These are phyloP conservation scores for Phytopythium mirpurense DNA, from an alignment of 352 stramenopile species.

Conservation along the genomic window DNA sequence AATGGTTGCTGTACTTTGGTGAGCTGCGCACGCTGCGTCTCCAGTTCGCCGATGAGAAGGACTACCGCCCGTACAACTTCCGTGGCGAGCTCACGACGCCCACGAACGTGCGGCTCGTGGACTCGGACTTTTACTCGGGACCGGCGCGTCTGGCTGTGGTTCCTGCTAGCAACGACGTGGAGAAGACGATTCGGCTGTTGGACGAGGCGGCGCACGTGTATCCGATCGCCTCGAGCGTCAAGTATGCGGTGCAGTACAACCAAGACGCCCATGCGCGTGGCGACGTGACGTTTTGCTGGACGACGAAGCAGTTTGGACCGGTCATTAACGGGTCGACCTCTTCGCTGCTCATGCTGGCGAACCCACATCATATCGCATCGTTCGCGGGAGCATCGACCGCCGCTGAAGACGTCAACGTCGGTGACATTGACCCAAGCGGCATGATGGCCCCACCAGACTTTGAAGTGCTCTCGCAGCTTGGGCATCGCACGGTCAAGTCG, in stretches of 20 bases:
- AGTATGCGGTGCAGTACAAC: constrained; percentile 25
- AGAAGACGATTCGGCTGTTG: constrained; percentile 18
- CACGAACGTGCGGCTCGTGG: constrained; percentile 67
- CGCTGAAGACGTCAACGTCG: constrained; percentile 5
- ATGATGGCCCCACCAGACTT: too few species aligned
- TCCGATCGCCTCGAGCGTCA: constrained; percentile 34
- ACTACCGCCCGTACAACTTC: constrained; percentile 62
- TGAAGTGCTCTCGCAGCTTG: constrained; percentile 40
- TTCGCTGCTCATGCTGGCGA: constrained; percentile 64
- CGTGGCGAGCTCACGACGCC: constrained; percentile 59
- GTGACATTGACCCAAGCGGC: too few species aligned
- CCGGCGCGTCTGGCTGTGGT: constrained; percentile 55
- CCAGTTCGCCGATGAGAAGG: constrained; percentile 59
- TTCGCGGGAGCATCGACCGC: constrained; percentile 16
- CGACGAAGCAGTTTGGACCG: constrained; percentile 36
- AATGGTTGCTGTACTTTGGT: constrained; percentile 75
- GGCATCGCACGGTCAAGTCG: constrained; percentile 74
- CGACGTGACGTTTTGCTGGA: constrained; percentile 57
- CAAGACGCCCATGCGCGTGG: constrained; percentile 7
- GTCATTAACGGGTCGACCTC: constrained; percentile 12
- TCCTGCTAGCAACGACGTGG: constrained; percentile 17
- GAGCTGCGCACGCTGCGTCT: constrained; percentile 54
- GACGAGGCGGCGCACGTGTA: constrained; percentile 56
- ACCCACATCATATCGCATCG: constrained; percentile 63
- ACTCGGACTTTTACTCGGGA: constrained; percentile 60